Conservation (phyloP, 192 early-diverging fungal species). For the Coemansia sp. region DNA sequence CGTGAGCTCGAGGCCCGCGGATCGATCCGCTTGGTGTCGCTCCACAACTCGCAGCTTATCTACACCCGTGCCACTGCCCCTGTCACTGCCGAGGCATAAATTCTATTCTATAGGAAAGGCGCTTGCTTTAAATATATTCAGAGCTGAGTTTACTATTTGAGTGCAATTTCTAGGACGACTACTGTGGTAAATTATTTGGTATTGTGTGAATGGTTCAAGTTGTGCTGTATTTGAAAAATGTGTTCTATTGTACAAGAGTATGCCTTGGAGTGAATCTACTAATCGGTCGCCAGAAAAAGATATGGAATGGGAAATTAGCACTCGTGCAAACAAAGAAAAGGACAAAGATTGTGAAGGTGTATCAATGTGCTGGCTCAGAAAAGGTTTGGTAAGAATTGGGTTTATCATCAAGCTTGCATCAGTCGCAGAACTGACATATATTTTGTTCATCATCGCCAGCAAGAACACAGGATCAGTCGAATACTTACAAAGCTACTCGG, state of each 20-base stretch:
- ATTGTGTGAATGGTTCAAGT: neutral
- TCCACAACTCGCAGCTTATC: slow-evolving; percentile 89
- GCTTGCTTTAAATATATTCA: neutral
- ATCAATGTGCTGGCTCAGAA: slow-evolving; percentile 22
- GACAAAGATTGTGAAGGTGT: neutral
- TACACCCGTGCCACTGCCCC: slow-evolving; percentile 60
- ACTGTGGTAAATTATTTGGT: neutral
- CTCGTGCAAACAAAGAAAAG: neutral
- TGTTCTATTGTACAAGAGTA: neutral
- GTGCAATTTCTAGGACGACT: too few species aligned
- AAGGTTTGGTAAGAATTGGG: slow-evolving; percentile 36
- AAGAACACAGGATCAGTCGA: neutral
- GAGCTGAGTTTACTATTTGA: neutral
- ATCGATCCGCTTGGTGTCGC: slow-evolving; percentile 86
- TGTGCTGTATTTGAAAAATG: neutral
- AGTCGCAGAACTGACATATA: slow-evolving; percentile 54
- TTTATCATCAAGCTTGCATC: slow-evolving; percentile 56
- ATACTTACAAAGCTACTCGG: slow-evolving; percentile 6
- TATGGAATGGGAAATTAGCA: neutral
- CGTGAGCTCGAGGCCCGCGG: slow-evolving; percentile 90
- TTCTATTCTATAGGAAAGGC: neutral
- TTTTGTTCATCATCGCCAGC: slow-evolving; percentile 32
- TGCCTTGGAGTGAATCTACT: neutral
- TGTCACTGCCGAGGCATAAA: slow-evolving; percentile 39
- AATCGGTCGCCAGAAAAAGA: neutral